Evolutionary conservation across 768 basidiomycete genomes (phyloP).

Genomic region (Cystofilobasidium capitatum): DNA sequence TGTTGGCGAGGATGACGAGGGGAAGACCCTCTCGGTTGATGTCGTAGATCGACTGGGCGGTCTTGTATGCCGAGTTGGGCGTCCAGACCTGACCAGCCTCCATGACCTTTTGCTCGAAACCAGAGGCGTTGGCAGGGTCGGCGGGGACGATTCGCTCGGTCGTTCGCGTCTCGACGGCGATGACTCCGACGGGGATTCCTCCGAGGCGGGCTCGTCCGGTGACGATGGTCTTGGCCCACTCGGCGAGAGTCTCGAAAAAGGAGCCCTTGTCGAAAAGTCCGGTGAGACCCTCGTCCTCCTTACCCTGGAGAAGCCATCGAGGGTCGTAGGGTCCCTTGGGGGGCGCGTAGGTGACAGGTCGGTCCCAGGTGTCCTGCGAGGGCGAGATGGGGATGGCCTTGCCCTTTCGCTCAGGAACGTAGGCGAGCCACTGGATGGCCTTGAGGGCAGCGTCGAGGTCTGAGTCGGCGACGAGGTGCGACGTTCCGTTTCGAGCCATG

Average conservation of each 20-base stretch:
- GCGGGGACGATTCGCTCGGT: conserved; percentile 94
- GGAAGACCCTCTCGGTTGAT: conserved; percentile 95
- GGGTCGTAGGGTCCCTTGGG: conserved; percentile 95
- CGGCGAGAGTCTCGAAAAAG: conserved; percentile 87
- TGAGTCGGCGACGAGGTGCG: conserved; percentile 86
- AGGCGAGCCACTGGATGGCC: conserved; percentile 90
- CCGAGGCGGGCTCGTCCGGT: conserved; percentile 91
- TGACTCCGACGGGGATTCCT: conserved; percentile 94
- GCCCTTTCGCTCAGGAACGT: conserved; percentile 74
- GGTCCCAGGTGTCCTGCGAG: conserved; percentile 75
- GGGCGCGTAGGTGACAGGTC: conserved; percentile 76
- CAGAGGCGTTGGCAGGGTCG: conserved; percentile 92
- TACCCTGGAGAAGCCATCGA: conserved; percentile 95
- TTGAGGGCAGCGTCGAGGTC: conserved; percentile 91
- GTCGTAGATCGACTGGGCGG: conserved; percentile 97
- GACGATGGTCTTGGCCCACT: conserved; percentile 99
- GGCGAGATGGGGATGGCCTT: conserved; percentile 65
- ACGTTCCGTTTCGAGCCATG: conserved; percentile 99
- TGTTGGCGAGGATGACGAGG: conserved; percentile 97
- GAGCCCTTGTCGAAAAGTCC: conserved; percentile 97
- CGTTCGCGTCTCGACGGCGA: conserved; percentile 94
- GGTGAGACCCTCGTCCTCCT: conserved; percentile 70
- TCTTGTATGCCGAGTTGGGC: conserved; percentile 98
- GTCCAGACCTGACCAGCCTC: conserved; percentile 99
- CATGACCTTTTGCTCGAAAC: conserved; percentile 95